Conservation (phyloP, 805 yeast genomes). For the Zygosaccharomyces bailii region DNA sequence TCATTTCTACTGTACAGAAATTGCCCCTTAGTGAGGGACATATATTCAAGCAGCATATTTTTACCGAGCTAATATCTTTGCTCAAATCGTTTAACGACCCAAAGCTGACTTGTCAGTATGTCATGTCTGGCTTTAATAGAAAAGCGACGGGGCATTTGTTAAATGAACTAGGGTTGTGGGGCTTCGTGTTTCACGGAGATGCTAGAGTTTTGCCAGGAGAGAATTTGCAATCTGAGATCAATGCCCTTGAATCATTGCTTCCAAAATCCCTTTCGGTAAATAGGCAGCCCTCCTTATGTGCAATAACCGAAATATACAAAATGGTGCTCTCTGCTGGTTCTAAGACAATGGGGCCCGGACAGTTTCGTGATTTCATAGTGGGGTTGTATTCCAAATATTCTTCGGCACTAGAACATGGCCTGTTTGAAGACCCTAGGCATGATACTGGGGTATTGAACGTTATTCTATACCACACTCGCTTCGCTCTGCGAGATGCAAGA, state of each 20-base stretch:
- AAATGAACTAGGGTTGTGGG: constrained; percentile 32
- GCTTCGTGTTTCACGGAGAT: constrained; percentile 23
- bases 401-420: constrained; percentile 6
- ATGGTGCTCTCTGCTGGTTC: constrained; percentile 18
- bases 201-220: constrained; percentile 10
- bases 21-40: constrained; percentile 11
- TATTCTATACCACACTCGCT: constrained; percentile 21
- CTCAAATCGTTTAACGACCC: constrained; percentile 31
- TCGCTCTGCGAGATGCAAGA: constrained; percentile 19
- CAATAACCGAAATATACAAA: constrained; percentile 28
- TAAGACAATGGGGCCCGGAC: constrained; percentile 11
- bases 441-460: constrained; percentile 26
- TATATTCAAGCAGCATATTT: constrained; percentile 21
- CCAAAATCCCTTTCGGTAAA: constrained; percentile 13
- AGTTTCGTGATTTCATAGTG: constrained; percentile 19
- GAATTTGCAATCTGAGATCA: constrained; percentile 11
- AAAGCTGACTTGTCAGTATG: constrained; percentile 24
- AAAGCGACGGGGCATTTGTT: constrained; percentile 17
- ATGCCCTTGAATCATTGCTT: constrained; percentile 10
- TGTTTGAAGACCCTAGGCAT: constrained; percentile 11
- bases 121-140: constrained; percentile 20
- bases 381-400: constrained; percentile 21
- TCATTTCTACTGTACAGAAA: constrained; percentile 20
- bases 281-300: constrained; percentile 16
- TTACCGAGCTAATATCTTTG: constrained; percentile 23